Evolutionary conservation across 2,329 filamentous ascomycete species (phyloP).

Genomic region (Incumbomyces delicatus): DNA sequence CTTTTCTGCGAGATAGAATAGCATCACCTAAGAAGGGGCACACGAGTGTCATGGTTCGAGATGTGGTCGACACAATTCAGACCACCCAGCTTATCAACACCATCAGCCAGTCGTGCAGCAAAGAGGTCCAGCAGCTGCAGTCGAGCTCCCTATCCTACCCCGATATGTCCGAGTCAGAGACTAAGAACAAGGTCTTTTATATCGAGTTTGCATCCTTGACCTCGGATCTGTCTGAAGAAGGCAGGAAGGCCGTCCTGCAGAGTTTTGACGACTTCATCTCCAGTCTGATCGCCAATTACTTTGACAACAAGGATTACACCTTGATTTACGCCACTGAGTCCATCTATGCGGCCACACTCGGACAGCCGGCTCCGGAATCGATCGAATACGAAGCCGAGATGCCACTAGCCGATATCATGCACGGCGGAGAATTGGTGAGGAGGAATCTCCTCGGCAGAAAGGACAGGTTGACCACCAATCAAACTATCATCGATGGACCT

Average conservation of each 20-base stretch:
- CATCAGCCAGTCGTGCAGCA: slow-evolving; percentile 40
- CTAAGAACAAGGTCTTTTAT: slow-evolving; percentile 29
- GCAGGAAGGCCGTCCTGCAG: background rate
- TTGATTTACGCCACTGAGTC: slow-evolving; percentile 65
- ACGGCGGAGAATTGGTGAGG: slow-evolving; percentile 50
- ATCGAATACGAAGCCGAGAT: slow-evolving; percentile 54
- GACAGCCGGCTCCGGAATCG: slow-evolving; percentile 21
- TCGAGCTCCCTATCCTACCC: background rate
- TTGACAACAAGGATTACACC: slow-evolving; percentile 54
- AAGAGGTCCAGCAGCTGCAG: slow-evolving; percentile 19
- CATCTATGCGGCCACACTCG: slow-evolving; percentile 24
- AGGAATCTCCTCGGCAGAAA: background rate
- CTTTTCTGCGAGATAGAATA: slow-evolving; percentile 29
- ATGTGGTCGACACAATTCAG: slow-evolving; percentile 44
- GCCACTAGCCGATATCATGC: slow-evolving; percentile 52
- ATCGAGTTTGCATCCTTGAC: slow-evolving; percentile 34
- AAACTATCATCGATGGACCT: slow-evolving; percentile 28
- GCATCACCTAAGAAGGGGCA: slow-evolving; percentile 31
- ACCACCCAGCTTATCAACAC: slow-evolving; percentile 31
- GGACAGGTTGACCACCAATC: slow-evolving; percentile 17
- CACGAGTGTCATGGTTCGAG: slow-evolving; percentile 44
- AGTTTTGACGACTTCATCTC: background rate
- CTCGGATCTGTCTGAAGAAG: background rate
- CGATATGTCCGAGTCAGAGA: background rate
- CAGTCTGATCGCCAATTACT: slow-evolving; percentile 1